phyloP scores from a whole-genome alignment of 768 basidiomycete genomes.

The Mycena pura region DNA sequence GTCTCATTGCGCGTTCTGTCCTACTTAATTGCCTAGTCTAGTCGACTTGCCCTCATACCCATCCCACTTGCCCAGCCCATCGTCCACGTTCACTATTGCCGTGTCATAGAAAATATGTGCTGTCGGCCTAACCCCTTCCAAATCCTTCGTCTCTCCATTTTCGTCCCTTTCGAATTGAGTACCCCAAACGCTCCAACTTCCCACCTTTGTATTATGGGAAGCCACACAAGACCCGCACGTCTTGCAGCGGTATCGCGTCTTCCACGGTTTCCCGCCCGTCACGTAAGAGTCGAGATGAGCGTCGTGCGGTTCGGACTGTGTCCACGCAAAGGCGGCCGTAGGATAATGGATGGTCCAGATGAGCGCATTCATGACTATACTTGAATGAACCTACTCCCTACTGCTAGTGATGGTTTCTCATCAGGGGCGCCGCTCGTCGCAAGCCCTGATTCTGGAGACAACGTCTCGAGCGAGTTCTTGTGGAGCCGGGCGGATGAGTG shows the following conservation, averaged over 20 bases:
- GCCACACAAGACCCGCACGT: slow-evolving; percentile 61
- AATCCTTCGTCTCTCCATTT: slow-evolving; percentile 55
- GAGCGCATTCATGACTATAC: too few relatives aligned
- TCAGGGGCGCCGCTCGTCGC: too few relatives aligned
- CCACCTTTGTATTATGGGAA: slow-evolving; percentile 55
- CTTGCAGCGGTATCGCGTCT: slow-evolving; percentile 69
- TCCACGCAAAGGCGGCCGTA: slow-evolving; percentile 60
- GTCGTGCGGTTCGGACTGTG: slow-evolving; percentile 43
- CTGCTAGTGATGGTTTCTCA: too few relatives aligned
- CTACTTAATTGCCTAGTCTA: too few relatives aligned
- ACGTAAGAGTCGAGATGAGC: slow-evolving; percentile 53
- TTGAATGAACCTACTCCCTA: too few relatives aligned
- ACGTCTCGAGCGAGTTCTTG: too few relatives aligned
- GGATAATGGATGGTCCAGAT: slow-evolving; percentile 67
- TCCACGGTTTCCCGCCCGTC: slow-evolving; percentile 59
- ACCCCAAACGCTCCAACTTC: slow-evolving; percentile 66
- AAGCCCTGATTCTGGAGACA: too few relatives aligned
- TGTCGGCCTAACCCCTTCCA: slow-evolving; percentile 65
- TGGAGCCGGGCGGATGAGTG: too few relatives aligned
- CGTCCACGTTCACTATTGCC: slow-evolving; percentile 60
- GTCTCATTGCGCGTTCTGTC: too few relatives aligned
- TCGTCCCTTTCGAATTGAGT: slow-evolving; percentile 59
- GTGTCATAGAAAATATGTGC: slow-evolving; percentile 74
- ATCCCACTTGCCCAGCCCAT: slow-evolving; percentile 67
- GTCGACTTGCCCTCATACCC: slow-evolving; percentile 54